Evolutionary conservation across 495 filamentous ascomycete genomes (phyloP).

Genomic region (Articulospora tetracladia): DNA sequence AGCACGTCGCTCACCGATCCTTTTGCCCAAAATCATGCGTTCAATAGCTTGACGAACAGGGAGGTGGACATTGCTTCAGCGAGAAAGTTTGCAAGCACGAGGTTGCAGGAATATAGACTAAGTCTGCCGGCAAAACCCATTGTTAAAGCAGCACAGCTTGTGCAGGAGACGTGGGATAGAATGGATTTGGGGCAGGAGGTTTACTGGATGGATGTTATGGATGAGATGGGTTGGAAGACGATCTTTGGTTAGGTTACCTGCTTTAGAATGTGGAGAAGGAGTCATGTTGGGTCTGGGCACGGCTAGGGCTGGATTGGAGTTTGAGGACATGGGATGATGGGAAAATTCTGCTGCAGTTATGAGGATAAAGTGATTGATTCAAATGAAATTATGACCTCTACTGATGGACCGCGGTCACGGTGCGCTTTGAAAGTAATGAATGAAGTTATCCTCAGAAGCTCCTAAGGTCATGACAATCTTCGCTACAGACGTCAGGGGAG

Average conservation of each 20-base stretch:
- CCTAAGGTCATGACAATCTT: no score
- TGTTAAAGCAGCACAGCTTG: conserved; percentile 40
- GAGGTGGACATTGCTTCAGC: conserved; percentile 20
- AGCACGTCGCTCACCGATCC: conserved; percentile 7
- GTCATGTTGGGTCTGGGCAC: no score
- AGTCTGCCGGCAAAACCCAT: conserved; percentile 50
- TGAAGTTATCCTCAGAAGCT: no score
- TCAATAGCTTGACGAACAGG: conserved; percentile 17
- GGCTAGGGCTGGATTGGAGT: background rate
- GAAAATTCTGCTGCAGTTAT: no score
- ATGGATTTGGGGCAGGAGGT: conserved; percentile 39
- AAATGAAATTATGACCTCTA: no score
- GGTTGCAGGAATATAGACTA: conserved; percentile 20
- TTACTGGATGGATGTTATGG: conserved; percentile 56
- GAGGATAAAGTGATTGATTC: no score
- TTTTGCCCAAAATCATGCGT: background rate
- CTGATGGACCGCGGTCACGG: no score
- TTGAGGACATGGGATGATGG: background rate
- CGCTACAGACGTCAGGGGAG: no score
- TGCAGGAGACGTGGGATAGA: conserved; percentile 48
- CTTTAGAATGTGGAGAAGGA: no score
- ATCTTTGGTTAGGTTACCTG: conserved; percentile 48
- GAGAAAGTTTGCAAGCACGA: conserved; percentile 14
- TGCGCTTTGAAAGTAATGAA: no score
- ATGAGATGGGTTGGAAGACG: conserved; percentile 54